A percentile compares a stretch with the other conserved stretches of the same genome.
Conservation (phyloP, 2,329 filamentous ascomycete species). For the Claviceps maximensis region DNA sequence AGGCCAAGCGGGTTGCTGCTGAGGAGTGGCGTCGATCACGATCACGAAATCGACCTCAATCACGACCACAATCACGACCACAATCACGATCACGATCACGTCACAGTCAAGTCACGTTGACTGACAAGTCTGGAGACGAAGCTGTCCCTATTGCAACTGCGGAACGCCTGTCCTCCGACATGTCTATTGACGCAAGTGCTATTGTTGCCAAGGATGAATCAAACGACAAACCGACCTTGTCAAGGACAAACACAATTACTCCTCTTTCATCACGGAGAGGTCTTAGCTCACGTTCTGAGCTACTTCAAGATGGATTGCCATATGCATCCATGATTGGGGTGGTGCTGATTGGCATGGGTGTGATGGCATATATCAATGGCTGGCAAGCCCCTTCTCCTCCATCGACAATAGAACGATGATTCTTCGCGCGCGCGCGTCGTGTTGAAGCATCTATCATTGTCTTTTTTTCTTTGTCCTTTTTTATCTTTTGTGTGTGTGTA, state of each 20-base stretch:
- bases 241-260: constrained; percentile 36
- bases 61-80: constrained; percentile 3
- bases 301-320: constrained; percentile 43
- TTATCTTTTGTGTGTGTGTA: no score
- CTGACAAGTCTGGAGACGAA: constrained; percentile 4
- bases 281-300: constrained; percentile 29
- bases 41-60: background rate
- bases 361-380: constrained; percentile 79
- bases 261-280: constrained; percentile 27
- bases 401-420: constrained; percentile 18
- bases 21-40: constrained; percentile 23
- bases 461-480: background rate
- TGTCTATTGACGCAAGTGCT: constrained; percentile 5
- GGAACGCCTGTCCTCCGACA: background rate
- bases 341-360: constrained; percentile 64
- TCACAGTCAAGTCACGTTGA: background rate
- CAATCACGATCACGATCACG: constrained; percentile 14
- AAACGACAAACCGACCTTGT: constrained; percentile 29
- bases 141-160: background rate
- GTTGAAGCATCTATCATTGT: background rate
- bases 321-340: constrained; percentile 76
- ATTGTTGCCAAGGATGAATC: constrained; percentile 19
- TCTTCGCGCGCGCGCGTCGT: background rate
- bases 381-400: constrained; percentile 44
- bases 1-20: constrained; percentile 32